Conservation (phyloP, 345 rosid species). For the Pelargonium nanum region DNA sequence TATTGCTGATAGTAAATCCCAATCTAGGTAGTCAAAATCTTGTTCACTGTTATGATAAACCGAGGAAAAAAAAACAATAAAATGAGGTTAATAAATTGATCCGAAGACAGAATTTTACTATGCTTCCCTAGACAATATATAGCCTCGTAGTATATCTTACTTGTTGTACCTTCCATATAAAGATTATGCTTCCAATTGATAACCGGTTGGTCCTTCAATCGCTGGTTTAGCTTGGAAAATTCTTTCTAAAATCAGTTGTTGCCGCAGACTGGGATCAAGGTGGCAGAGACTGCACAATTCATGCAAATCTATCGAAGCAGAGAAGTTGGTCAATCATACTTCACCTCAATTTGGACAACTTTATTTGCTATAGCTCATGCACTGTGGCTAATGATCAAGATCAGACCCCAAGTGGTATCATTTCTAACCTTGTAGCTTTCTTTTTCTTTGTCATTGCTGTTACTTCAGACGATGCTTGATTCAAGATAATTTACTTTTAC, state of each 20-base stretch:
- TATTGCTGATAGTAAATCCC: not conserved
- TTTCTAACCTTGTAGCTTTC: conserved; percentile 1
- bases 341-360: conserved; percentile 80
- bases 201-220: not conserved
- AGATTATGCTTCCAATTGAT: not conserved
- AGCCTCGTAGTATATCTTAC: not conserved
- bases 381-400: conserved; percentile 58
- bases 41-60: not conserved
- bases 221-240: not conserved
- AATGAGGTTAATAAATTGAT: not conserved
- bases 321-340: conserved; percentile 90
- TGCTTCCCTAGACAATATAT: not conserved
- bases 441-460: not conserved
- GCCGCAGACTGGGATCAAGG: conserved; percentile 29
- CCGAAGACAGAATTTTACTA: not conserved
- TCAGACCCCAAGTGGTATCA: conserved; percentile 83
- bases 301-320: conserved; percentile 82
- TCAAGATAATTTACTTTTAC: not conserved
- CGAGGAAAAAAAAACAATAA: too few relatives aligned
- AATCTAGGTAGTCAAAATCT: not conserved
- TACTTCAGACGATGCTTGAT: conserved; percentile 3
- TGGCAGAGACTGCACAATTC: conserved; percentile 27
- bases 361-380: conserved; percentile 60
- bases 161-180: not conserved
- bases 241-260: conserved; percentile 7